Conservation (phyloP, 1,139 yeast species). For the Nakaseomyces bracarensis region DNA sequence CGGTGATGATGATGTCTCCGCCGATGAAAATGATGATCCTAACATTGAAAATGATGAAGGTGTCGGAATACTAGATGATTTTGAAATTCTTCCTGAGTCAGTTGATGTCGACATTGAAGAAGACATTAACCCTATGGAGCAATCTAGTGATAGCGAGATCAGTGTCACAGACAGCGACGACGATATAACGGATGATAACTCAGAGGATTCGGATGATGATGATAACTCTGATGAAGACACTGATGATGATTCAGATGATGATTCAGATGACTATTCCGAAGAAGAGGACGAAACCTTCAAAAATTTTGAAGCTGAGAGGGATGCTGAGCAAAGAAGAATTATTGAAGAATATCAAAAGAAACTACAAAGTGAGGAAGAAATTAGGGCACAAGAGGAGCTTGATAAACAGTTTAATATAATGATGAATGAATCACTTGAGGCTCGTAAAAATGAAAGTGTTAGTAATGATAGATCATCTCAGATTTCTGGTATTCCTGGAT, state of each 20-base stretch:
- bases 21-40: slow-evolving; percentile 18
- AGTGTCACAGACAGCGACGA: slow-evolving; percentile 13
- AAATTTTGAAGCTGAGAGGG: slow-evolving; percentile 11
- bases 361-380: slow-evolving; percentile 36
- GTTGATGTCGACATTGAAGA: slow-evolving; percentile 22
- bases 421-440: slow-evolving; percentile 42
- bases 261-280: background rate
- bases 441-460: slow-evolving; percentile 30
- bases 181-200: slow-evolving; percentile 13
- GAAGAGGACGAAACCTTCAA: background rate
- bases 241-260: background rate
- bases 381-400: slow-evolving; percentile 42
- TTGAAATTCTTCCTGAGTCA: slow-evolving; percentile 17
- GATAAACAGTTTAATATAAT: slow-evolving; percentile 48
- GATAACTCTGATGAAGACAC: slow-evolving; percentile 11
- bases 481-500: slow-evolving; percentile 5
- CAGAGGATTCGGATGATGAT: slow-evolving; percentile 18
- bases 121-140: slow-evolving; percentile 10
- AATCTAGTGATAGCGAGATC: slow-evolving; percentile 14
- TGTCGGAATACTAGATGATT: slow-evolving; percentile 21
- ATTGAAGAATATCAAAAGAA: slow-evolving; percentile 34
- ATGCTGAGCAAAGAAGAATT: slow-evolving; percentile 10
- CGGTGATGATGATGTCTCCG: slow-evolving; percentile 10
- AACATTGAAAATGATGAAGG: slow-evolving; percentile 19
- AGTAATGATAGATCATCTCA: slow-evolving; percentile 23